Base-by-base conservation (phyloP, 495 filamentous ascomycete genomes). In the Venustampulla echinocandica region DNA sequence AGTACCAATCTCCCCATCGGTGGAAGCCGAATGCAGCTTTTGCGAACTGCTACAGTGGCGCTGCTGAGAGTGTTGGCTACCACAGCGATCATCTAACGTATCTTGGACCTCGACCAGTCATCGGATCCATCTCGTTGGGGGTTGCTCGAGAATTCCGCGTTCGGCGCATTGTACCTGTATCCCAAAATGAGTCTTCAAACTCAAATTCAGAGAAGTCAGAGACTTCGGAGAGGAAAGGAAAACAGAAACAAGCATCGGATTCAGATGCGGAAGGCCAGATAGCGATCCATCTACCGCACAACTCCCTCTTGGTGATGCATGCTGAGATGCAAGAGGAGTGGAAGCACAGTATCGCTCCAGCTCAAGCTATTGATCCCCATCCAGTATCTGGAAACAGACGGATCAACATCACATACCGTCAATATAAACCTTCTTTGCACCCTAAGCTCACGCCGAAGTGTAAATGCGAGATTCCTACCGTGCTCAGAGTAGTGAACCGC, bases 1-100 rank as follows among this genome's bases (percentile, higher is more conserved):
- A 72, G 49, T 80, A 85, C 54, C 88, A 94, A 53, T 82, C 81
- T 1, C 70, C 85, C 0, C 54, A 75, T 2, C 64, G 70, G 1
- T 96, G 92, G 90, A 68, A 61, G 22, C 83, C 90, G 6, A 98
- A 96, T 54, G 87, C 87, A 0, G 87, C 89, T 0, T 87, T 95
- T 52, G 89, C 95, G 0, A 98, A 98, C 58, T 90, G 86, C 64
- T 98, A 98, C 58, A 66, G 79, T 49, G 89, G 90, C 0, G 79
- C 78, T 0, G 62, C 73, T 1, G 78, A 98, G 66, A 83, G 70
- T 41, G 89, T 97, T 0, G 90, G 92, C 15, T 98, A 84, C 63
- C 92, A 98, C 57, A 76, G 82, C 10, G 92, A 98, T 54, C 85
- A 95, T 49, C 66, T 95, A 9, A 97, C 92, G 2, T 98, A 96